Conservation (phyloP, 2,329 filamentous ascomycete species). For the Colletotrichum camelliae region DNA sequence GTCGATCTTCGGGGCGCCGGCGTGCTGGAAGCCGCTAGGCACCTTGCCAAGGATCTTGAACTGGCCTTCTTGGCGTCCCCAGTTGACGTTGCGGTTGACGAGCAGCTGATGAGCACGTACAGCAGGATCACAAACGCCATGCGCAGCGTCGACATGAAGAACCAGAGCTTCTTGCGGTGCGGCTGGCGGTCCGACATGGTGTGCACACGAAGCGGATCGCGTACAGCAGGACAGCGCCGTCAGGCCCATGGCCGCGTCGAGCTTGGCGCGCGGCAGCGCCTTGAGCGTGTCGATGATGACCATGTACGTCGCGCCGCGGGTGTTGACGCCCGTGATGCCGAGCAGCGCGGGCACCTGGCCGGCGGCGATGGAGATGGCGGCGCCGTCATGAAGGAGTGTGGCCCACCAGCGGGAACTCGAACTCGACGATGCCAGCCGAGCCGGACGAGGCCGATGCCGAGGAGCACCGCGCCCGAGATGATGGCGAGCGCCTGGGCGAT, state of each 20-base stretch:
- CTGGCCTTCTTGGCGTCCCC: constrained; percentile 50
- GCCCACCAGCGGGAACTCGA: constrained; percentile 55
- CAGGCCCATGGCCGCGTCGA: constrained; percentile 77
- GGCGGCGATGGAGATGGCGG: constrained; percentile 55
- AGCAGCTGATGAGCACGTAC: constrained; percentile 81
- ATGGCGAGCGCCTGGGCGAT: constrained; percentile 51
- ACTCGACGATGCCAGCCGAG: constrained; percentile 56
- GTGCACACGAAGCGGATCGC: constrained; percentile 66
- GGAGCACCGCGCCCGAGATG: constrained; percentile 47
- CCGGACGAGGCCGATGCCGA: constrained; percentile 51
- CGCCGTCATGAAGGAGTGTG: constrained; percentile 55
- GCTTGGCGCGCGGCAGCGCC: constrained; percentile 44
- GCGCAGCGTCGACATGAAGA: constrained; percentile 79
- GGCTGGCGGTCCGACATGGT: constrained; percentile 71
- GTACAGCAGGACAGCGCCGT: constrained; percentile 71
- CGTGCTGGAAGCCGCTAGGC: constrained; percentile 75
- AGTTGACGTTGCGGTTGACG: constrained; percentile 64
- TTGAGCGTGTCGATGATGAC: constrained; percentile 50
- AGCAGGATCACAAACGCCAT: constrained; percentile 82
- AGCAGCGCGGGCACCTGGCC: constrained; percentile 51
- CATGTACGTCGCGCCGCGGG: constrained; percentile 47
- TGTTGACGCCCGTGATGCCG: constrained; percentile 49
- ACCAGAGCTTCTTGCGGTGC: constrained; percentile 70
- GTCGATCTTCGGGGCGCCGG: constrained; percentile 69
- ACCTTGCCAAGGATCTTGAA: constrained; percentile 73